A percentile compares a stretch with the other conserved stretches of the same genome.
These are phyloP conservation scores for Schrenkiella parvula DNA, from an alignment of 345 rosid species.

Conservation along the genomic window DNA sequence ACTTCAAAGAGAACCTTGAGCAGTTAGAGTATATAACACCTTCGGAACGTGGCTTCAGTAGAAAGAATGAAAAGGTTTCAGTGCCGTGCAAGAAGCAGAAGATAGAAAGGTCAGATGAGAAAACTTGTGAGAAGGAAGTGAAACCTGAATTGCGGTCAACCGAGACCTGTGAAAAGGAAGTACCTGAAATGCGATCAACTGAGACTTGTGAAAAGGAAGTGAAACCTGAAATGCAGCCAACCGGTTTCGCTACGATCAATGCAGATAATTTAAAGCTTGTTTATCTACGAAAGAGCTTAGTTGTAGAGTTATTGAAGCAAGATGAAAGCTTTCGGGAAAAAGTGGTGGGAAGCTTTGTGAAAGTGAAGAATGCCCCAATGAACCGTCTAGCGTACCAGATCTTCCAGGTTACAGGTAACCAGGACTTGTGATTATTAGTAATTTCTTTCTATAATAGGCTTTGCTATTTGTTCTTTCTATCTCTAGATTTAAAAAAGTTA, in stretches of 20 bases:
- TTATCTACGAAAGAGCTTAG: conserved; percentile 51
- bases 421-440: not conserved
- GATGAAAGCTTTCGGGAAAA: conserved; percentile 36
- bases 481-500: not conserved
- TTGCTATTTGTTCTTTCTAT: not conserved
- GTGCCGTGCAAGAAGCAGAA: conserved; percentile 34
- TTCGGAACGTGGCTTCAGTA: conserved; percentile 16
- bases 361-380: conserved; percentile 41
- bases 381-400: conserved; percentile 30
- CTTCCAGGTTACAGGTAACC: conserved; percentile 33
- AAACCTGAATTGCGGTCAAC: not conserved
- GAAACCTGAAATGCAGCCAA: conserved; percentile 22
- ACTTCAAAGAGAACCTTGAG: conserved; percentile 37
- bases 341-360: conserved; percentile 55
- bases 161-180: not conserved
- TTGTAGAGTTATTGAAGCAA: conserved; percentile 37
- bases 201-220: conserved; percentile 10
- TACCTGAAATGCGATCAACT: not conserved
- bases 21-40: conserved; percentile 10
- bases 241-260: conserved; percentile 41
- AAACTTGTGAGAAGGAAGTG: not conserved
- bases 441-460: not conserved
- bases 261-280: conserved; percentile 48
- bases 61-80: conserved; percentile 5
- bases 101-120: not conserved